Base-by-base conservation (phyloP, 2,329 filamentous ascomycete genomes). In the Sclerotinia nivalis region DNA sequence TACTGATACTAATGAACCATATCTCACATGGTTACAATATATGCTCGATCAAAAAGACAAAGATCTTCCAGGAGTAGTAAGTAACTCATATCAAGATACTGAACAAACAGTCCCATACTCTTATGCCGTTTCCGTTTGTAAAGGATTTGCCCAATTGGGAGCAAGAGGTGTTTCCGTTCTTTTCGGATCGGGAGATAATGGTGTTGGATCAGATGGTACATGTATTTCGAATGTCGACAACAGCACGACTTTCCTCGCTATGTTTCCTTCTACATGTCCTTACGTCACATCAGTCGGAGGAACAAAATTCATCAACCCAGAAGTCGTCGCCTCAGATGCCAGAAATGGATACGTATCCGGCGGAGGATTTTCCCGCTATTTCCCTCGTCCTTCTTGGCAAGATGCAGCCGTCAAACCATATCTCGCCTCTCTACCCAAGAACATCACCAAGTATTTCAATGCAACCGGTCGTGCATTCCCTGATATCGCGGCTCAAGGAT, bases 211-310 rank as follows among this genome's bases (percentile, higher is more conserved):
- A 5, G 79, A 79, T 28, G 66, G 70, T 9, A 69, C 70, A 22
- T 73, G 73, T 64, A 73, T 82, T 66, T 82, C 83, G 71, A 88
- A 88, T 74, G 87, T 90, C 69, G 88, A 88, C 37, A 81, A 86
- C 69, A 83, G 80, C 5, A 83, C 83, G 13, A 81, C 83, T 25
- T 87, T 89, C 75, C 81, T 88, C 50, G 83, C 88, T 1, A 84
- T 83, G 2, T 92, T 91, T 78, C 89, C 90, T 0, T 85, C 85
- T 0, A 84, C 85, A 0, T 92, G 90, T 74, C 89, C 89, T 0
- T 92, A 86, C 77, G 85, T 91, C 18, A 91, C 89, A 0, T 80
- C 84, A 2, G 85, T 92, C 1, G 89, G 90, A 20, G 89, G 75
- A 3, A 80, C 78, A 22, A 74, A 74, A 5, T 74, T 76, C 2